Base-by-base conservation (phyloP, 257 asterid species). In the Fraxinus americana region DNA sequence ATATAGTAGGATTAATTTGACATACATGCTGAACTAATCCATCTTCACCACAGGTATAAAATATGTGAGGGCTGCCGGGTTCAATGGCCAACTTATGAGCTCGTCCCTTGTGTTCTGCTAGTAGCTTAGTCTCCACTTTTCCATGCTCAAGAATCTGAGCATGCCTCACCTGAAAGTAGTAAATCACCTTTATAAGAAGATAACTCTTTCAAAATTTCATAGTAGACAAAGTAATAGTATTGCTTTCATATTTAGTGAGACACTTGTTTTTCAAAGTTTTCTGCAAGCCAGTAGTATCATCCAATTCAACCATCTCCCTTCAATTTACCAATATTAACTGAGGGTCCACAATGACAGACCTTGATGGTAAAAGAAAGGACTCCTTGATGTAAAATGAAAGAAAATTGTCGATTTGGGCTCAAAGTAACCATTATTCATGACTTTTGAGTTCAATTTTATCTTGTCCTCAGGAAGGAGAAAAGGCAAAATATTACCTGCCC, bases 21-120 rank as follows among this genome's bases (percentile, higher is more conserved):
- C 97, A 90, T 84, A 95, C 99, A 85, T 87, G 99, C 78, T 89
- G 97, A 81, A 95, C 99, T 75, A 91, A 39, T 74, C 97, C 98
- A 87, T 95, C 97, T 85, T 91, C 97, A 36, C 97, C 98, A 80
- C 99, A 95, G 45, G 96, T 91, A 87, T 91, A 95, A 66, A 95
- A 76, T 38, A 85, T 86, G 85, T 89, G 90, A 36, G 98, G 92
- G 86, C 94, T 86, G 80, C 97, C 99, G 79, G 97, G 99, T 86
- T 93, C 98, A 74, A 95, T 72, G 71, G 98, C 97, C 86, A 95
- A 82, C 77, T 89, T 91, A 82, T 90, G 97, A 69, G 89, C 98
- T 34, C 91, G 90, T 45, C 93, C 97, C 25, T 75, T 88, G 75
- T 93, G 98, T 73, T 82, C 82, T 34, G 92, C 85, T 14, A 95